These are phyloP conservation scores for Pyrenophora teres DNA, from an alignment of 2,329 filamentous ascomycete genomes.

Conservation along the genomic window DNA sequence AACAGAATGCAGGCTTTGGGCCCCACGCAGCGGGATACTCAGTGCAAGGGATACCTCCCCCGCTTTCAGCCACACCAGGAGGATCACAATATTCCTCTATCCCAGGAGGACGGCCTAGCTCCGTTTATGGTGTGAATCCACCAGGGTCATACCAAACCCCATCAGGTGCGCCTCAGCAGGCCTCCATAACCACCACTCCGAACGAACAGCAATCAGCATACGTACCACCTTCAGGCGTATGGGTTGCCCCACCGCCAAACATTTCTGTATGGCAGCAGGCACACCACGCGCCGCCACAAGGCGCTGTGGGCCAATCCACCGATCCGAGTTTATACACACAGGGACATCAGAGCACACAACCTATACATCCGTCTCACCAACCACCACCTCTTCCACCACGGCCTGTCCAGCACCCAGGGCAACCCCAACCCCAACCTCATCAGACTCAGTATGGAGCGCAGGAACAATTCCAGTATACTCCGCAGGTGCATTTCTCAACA, in stretches of 20 bases:
- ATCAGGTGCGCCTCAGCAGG: constrained; percentile 15
- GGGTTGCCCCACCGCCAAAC: constrained; percentile 45
- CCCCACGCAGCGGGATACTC: constrained; percentile 31
- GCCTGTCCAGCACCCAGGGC: constrained; percentile 5
- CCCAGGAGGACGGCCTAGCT: constrained; percentile 32
- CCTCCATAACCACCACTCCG: constrained; percentile 33
- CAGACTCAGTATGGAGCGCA: constrained; percentile 13
- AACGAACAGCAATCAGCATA: constrained; percentile 43
- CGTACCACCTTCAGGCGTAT: constrained; percentile 40
- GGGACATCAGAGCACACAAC: constrained; percentile 29
- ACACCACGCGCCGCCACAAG: constrained; percentile 42
- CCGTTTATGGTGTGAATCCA: constrained; percentile 36
- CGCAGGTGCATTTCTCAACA: constrained; percentile 12
- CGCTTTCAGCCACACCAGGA: constrained; percentile 37
- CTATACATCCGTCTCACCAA: constrained; percentile 17
- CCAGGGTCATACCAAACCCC: constrained; percentile 20
- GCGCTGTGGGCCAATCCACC: constrained; percentile 37
- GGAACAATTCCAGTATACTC: constrained; percentile 17
- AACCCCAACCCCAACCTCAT: constrained; percentile 14
- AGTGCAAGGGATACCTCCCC: constrained; percentile 23
- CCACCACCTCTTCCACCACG: constrained; percentile 12
- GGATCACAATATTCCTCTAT: constrained; percentile 41
- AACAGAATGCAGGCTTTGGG: constrained; percentile 24
- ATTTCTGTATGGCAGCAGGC: constrained; percentile 45
- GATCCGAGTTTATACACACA: constrained; percentile 34